These are phyloP conservation scores for Agapanthus africanus DNA, from an alignment of 106 monocot genomes.

Conservation along the genomic window DNA sequence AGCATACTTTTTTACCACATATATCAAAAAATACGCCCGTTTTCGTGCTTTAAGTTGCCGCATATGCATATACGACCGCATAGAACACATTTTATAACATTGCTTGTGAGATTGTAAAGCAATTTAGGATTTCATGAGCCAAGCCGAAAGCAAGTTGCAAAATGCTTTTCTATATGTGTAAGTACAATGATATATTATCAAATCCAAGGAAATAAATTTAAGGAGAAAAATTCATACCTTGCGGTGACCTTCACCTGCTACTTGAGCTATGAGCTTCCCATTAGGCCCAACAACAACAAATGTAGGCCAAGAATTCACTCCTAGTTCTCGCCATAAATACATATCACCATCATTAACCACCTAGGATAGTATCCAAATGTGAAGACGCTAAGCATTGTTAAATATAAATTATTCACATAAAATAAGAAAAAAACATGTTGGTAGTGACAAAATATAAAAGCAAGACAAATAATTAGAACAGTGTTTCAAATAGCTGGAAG, in stretches of 20 bases:
- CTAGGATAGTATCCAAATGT: constrained; percentile 19
- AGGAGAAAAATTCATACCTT: constrained; percentile 41
- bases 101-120: background rate
- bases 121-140: background rate
- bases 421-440: background rate
- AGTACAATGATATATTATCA: background rate
- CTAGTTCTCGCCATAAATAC: constrained; percentile 91
- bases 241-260: constrained; percentile 90
- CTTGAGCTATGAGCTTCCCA: constrained; percentile 77
- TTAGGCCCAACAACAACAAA: constrained; percentile 85
- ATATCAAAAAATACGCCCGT: too few species aligned
- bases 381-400: background rate
- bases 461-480: too few species aligned
- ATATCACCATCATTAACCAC: constrained; percentile 96
- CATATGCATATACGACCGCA: too few species aligned
- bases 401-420: background rate
- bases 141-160: background rate
- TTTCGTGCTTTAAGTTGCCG: too few species aligned
- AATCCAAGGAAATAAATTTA: background rate
- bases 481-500: too few species aligned
- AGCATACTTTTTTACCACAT: too few species aligned
- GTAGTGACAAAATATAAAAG: background rate
- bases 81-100: too few species aligned
- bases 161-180: too few species aligned
- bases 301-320: constrained; percentile 95